phyloP scores from a whole-genome alignment of 1,284 basidiomycete species.

The Ganoderma sinense region DNA sequence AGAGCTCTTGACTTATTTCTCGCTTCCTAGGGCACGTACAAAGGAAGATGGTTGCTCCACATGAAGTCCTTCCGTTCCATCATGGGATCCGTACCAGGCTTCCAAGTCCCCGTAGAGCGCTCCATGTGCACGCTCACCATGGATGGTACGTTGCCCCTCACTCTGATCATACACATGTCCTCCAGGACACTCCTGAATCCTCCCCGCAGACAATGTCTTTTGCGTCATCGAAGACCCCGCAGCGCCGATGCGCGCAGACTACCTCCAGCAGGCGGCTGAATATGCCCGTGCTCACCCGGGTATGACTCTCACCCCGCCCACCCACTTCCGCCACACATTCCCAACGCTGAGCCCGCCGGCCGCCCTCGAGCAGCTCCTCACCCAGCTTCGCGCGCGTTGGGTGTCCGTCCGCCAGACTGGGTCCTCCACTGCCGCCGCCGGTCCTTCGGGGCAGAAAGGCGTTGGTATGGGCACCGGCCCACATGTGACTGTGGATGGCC shows the following conservation, averaged over 20 bases:
- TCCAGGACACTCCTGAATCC: background rate
- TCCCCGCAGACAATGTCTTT: constrained; percentile 65
- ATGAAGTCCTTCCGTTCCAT: constrained; percentile 78
- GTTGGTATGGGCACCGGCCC: constrained; percentile 58
- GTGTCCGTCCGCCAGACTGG: constrained; percentile 64
- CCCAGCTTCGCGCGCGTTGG: constrained; percentile 78
- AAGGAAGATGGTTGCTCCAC: constrained; percentile 71
- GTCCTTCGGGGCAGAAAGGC: constrained; percentile 23
- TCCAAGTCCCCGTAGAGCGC: constrained; percentile 63
- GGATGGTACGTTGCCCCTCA: constrained; percentile 47
- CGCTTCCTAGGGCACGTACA: constrained; percentile 55
- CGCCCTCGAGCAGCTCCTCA: constrained; percentile 73
- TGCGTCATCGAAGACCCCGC: constrained; percentile 77
- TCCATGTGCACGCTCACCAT: constrained; percentile 77
- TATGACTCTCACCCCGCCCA: constrained; percentile 46
- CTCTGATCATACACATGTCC: background rate
- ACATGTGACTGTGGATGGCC: constrained; percentile 74
- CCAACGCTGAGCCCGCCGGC: constrained; percentile 75
- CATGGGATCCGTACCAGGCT: constrained; percentile 58
- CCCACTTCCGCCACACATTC: constrained; percentile 78
- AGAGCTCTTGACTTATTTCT: constrained; percentile 10
- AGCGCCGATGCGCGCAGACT: constrained; percentile 69
- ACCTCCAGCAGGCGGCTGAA: constrained; percentile 44
- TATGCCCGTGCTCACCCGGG: constrained; percentile 24
- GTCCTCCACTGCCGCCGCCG: constrained; percentile 26